Evolutionary conservation across 2,329 filamentous ascomycete species (phyloP), one percentile per base, ranked within the genome.

Genomic region (Beauveria pseudobassiana): DNA sequence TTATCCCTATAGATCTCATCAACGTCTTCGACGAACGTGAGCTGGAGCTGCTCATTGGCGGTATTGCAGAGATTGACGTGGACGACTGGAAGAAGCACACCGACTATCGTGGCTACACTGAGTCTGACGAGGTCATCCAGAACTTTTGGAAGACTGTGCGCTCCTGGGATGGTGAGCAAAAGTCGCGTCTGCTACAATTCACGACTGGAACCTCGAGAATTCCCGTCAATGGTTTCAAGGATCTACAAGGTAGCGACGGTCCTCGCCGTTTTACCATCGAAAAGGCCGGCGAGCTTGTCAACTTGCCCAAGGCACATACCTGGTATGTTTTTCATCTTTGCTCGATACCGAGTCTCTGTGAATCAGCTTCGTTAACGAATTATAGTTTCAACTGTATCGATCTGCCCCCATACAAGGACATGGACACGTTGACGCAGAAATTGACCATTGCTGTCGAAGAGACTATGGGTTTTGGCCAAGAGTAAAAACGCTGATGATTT

Each of bases 21-120:
- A 98, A 97, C 69, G 95, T 99, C 46, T 99, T 99, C 71, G 95
- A 99, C 71, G 95, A 99, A 80, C 90, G 95, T 70, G 95, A 99
- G 76, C 82, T 99, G 53, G 95, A 99, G 77, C 79, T 99, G 67
- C 83, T 99, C 68, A 98, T 99, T 72, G 95, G 95, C 67, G 95
- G 95, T 82, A 99, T 99, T 69, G 95, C 95, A n/a, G 95, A 99
- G 77, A 99, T 99, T 68, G 95, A 99, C 71, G 93, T 99, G 18
- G 95, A 99, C 64, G 95, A 99, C 77, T 99, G 95, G 95, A 98
- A 99, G 88, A 99, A 99, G 82, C 95, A 99, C 78, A 99, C 95
- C 52, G 95, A 99, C 73, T 99, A 99, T 77, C 89, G 95, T 69
- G 95, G 95, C 60, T 99, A 99, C 82, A 97, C 96, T 10, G 95